phyloP scores from a whole-genome alignment of 75 land plant species.

The Gnetum montanum region DNA sequence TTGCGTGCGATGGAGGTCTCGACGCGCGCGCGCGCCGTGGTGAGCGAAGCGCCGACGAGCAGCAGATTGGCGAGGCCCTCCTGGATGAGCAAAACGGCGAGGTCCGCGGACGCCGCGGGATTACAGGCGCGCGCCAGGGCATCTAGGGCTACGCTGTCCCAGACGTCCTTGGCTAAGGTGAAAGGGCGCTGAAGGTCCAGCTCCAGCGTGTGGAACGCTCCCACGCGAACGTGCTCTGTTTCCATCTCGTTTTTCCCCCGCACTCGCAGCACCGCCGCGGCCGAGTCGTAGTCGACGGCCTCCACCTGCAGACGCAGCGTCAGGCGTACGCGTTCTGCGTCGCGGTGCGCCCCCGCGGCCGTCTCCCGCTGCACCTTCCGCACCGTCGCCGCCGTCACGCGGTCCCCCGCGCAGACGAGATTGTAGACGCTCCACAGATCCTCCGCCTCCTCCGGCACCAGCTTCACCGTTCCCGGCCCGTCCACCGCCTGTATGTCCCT shows the following conservation, averaged over 20 bases:
- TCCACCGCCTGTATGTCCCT: background rate
- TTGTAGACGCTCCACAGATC: constrained; percentile 90
- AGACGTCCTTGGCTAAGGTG: constrained; percentile 59
- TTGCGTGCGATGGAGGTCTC: constrained; percentile 91
- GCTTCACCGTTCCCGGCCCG: constrained; percentile 21
- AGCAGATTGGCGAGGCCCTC: constrained; percentile 86
- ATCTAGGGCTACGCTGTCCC: constrained; percentile 82
- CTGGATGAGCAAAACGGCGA: constrained; percentile 89
- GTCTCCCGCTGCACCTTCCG: constrained; percentile 82
- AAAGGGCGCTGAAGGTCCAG: constrained; percentile 79
- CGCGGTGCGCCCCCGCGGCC: constrained; percentile 70
- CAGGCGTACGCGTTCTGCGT: constrained; percentile 73
- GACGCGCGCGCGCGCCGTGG: constrained; percentile 62
- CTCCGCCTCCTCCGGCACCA: constrained; percentile 85
- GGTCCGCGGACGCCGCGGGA: constrained; percentile 90
- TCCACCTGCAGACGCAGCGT: constrained; percentile 84
- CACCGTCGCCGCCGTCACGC: constrained; percentile 65
- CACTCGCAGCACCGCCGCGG: constrained; percentile 68
- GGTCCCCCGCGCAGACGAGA: constrained; percentile 62
- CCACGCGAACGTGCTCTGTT: constrained; percentile 87
- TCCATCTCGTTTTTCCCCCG: constrained; percentile 81
- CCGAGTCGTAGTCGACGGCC: constrained; percentile 79
- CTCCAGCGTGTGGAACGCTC: constrained; percentile 86
- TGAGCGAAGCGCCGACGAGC: constrained; percentile 90
- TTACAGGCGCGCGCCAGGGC: constrained; percentile 72